Evolutionary conservation across 106 monocot species (phyloP), one percentile per base, ranked within the genome.

Genomic region (Amphibolis antarctica): DNA sequence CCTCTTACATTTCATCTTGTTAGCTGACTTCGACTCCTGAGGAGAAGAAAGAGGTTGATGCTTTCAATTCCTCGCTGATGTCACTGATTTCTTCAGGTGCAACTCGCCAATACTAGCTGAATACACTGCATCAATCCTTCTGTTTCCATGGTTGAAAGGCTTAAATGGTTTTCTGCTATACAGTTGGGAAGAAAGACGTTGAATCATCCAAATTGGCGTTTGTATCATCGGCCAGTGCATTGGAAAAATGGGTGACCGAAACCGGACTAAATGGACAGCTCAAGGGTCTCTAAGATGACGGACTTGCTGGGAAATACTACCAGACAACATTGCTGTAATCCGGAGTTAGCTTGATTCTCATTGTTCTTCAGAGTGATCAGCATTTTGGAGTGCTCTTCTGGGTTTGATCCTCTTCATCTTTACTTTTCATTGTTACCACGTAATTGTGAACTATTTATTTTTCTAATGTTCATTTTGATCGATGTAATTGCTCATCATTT

Each of bases 41-140:
- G 66, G 86, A 84, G 73, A 86, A 80, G 74, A 63, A 27, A 50
- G 77, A 82, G 79, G 77, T 77, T 1, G 86, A 86, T 17, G 43
- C 64, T 13, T 94, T 94, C 80, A 89, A 86, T 59, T 81, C 89
- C 60, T 94, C 94, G 13, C 66, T 94, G 69, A 72, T 69, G 25
- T 82, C 83, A 69, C 78, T 94, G 70, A 76, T 94, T 69, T 71
- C 86, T 19, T 89, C 94, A 74, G 94, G 94, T 94, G 1, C 12
- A 12, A 55, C 1, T 24, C 25, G 7, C 24, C 0, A 5, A 24
- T 24, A 55, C 13, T 5, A 3, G 4, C 49, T 49, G n/a, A 3
- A 1, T 49, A 10, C 12, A 49, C 13, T 0, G 21, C 7, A 55
- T 22, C 13, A 26, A 3, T 55, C 55, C 22, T 55, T 26, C 21